Evolutionary conservation across 2,329 filamentous ascomycete species (phyloP).

Genomic region (Phyllosticta citribraziliensis): DNA sequence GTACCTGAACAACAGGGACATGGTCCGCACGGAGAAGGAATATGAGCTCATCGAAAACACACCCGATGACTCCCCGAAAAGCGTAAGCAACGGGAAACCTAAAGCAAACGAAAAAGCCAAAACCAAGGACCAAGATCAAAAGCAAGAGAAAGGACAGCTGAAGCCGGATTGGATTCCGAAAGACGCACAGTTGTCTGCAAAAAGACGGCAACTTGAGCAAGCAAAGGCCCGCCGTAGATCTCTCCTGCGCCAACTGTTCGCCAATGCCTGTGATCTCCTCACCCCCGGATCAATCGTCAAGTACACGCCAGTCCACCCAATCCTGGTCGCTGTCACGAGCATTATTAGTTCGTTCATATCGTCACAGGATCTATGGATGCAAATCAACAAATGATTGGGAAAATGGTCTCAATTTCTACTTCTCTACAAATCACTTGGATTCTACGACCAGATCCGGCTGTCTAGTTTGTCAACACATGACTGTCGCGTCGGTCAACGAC

Average conservation of each 20-base stretch:
- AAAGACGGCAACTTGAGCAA: neutral
- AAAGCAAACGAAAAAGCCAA: neutral
- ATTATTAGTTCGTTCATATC: slow-evolving; percentile 7
- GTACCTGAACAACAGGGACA: neutral
- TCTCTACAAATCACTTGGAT: neutral
- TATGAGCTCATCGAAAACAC: neutral
- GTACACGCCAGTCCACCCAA: neutral
- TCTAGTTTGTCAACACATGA: neutral
- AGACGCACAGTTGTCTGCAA: neutral
- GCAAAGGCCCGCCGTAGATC: neutral
- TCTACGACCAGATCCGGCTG: neutral
- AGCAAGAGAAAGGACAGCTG: neutral
- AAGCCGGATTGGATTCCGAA: neutral
- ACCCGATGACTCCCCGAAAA: neutral
- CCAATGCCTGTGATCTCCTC: slow-evolving; percentile 2
- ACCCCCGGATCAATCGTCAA: slow-evolving; percentile 5
- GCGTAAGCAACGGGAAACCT: neutral
- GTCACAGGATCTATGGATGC: slow-evolving; percentile 3
- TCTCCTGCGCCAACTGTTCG: neutral
- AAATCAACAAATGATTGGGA: neutral
- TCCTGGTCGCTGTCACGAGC: slow-evolving; percentile 1
- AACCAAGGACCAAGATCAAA: neutral
- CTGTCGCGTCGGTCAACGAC: neutral
- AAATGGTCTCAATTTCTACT: neutral
- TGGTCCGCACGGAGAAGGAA: neutral